Percentiles rank a stretch among this genome's conserved stretches.
These are phyloP conservation scores for Septoria petroselini DNA, from an alignment of 2,329 filamentous ascomycete genomes.

Conservation along the genomic window DNA sequence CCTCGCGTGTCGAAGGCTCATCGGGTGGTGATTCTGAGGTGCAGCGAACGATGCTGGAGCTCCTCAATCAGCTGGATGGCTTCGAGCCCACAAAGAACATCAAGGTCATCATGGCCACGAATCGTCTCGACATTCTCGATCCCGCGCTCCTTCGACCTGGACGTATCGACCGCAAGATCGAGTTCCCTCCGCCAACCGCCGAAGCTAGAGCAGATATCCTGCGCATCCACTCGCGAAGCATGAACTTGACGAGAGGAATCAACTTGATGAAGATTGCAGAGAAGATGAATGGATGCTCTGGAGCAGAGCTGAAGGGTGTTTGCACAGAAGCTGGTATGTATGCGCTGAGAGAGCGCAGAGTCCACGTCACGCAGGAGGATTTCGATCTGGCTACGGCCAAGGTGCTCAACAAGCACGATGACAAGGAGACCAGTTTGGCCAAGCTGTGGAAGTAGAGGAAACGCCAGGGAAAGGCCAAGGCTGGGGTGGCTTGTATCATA, in stretches of 20 bases:
- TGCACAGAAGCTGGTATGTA: slow-evolving; percentile 99
- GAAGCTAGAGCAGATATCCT: slow-evolving; percentile 97
- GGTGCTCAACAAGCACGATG: slow-evolving; percentile 99
- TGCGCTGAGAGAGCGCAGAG: slow-evolving; percentile 86
- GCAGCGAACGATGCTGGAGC: slow-evolving; percentile 95
- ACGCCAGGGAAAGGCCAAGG: background rate
- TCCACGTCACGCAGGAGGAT: slow-evolving; percentile 98
- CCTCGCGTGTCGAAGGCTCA: slow-evolving; percentile 91
- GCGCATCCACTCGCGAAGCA: slow-evolving; percentile 93
- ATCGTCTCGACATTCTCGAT: slow-evolving; percentile 94
- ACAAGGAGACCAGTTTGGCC: slow-evolving; percentile 88
- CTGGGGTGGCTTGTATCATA: slow-evolving; percentile 23
- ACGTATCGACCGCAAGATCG: slow-evolving; percentile 97
- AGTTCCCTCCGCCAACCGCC: slow-evolving; percentile 94
- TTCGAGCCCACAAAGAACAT: slow-evolving; percentile 97
- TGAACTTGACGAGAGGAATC: slow-evolving; percentile 97
- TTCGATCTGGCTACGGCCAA: slow-evolving; percentile 98
- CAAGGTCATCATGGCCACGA: slow-evolving; percentile 99
- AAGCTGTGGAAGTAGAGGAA: slow-evolving; percentile 72
- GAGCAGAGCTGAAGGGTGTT: slow-evolving; percentile 96
- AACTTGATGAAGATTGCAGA: slow-evolving; percentile 98
- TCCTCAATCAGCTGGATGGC: slow-evolving; percentile 96
- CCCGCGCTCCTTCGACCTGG: slow-evolving; percentile 92
- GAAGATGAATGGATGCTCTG: slow-evolving; percentile 99
- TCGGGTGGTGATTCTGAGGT: slow-evolving; percentile 96